Evolutionary conservation across 1,139 yeast genomes (phyloP), one percentile per base, ranked within the genome.

Genomic region (Blastobotrys ciferrii): DNA sequence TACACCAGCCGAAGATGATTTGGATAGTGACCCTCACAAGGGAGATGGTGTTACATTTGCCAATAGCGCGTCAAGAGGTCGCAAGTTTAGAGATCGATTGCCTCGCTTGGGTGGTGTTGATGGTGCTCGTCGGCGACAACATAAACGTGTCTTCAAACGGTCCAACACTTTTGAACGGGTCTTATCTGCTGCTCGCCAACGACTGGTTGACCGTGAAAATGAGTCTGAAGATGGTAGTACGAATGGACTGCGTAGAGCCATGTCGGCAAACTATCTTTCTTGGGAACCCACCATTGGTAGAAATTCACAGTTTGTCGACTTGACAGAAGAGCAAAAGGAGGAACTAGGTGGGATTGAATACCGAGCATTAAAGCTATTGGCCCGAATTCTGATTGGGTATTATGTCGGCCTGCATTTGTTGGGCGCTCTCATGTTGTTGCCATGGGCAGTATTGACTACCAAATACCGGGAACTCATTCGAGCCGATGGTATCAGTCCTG

Each of bases 281-380:
- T 91, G 95, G 91, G 78, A 78, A 23, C 98, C 98, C 0, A 88
- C 89, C 0, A 78, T 94, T 43, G 98, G 97, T n/a, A 78, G 98
- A 64, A 94, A 94, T 66, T 92, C 98, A 1, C 86, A 91, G 0
- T 92, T 92, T 71, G 86, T 87, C 2, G 84, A 84, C 28, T 69
- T 92, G 49, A 81, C 87, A 1, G 88, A 82, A 25, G 84, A 79
- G 19, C 98, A 94, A 65, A 88, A 88, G 60, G 95, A 86, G 52
- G 99, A 92, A 65, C 70, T 92, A 41, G 99, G 98, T 31, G 99
- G 98, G 47, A 96, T 92, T 9, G 99, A 92, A 63, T 94, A 92
- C 63, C 77, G 98, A 44, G 89, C 98, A 0, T 77, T 87, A 49
- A 88, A 88, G 61, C 69, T 89, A 11, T 70, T 92, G 49, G 81